These are phyloP conservation scores for Jacaranda copaia DNA, from an alignment of 257 asterid genomes.

Conservation along the genomic window DNA sequence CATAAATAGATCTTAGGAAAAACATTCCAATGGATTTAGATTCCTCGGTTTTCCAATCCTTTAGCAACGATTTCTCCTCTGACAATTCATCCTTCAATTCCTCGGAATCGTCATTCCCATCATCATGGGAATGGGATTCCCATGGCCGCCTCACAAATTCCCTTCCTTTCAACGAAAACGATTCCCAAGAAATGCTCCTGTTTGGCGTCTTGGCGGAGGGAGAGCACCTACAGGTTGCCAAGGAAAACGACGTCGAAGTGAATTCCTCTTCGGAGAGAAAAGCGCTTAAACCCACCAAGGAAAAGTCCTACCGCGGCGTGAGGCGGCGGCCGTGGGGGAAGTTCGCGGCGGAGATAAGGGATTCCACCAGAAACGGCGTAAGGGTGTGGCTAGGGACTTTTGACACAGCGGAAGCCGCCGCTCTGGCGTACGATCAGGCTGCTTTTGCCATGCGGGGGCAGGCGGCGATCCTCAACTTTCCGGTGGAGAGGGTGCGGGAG, in stretches of 20 bases:
- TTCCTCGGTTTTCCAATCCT: slow-evolving; percentile 33
- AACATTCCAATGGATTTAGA: slow-evolving; percentile 35
- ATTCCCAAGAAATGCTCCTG: slow-evolving; percentile 52
- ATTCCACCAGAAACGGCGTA: slow-evolving; percentile 78
- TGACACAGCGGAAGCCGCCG: slow-evolving; percentile 81
- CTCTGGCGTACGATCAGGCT: slow-evolving; percentile 90
- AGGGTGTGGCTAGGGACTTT: slow-evolving; percentile 91
- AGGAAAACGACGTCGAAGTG: slow-evolving; percentile 50
- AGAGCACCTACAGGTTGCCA: background rate
- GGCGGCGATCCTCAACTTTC: slow-evolving; percentile 69
- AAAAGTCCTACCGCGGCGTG: slow-evolving; percentile 72
- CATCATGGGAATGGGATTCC: slow-evolving; percentile 38
- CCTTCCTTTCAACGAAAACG: slow-evolving; percentile 54
- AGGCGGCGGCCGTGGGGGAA: slow-evolving; percentile 91
- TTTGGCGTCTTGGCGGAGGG: slow-evolving; percentile 46
- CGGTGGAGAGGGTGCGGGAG: slow-evolving; percentile 71
- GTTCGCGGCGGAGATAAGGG: slow-evolving; percentile 87
- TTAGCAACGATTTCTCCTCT: slow-evolving; percentile 23
- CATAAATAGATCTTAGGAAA: background rate
- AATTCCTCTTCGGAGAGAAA: slow-evolving; percentile 35
- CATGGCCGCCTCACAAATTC: background rate
- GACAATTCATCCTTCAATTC: slow-evolving; percentile 32
- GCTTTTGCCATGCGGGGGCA: slow-evolving; percentile 74
- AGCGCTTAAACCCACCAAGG: slow-evolving; percentile 22
- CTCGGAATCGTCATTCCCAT: slow-evolving; percentile 39